Evolutionary conservation across 2,329 filamentous ascomycete genomes (phyloP).

Genomic region (Clarireedia sp.): DNA sequence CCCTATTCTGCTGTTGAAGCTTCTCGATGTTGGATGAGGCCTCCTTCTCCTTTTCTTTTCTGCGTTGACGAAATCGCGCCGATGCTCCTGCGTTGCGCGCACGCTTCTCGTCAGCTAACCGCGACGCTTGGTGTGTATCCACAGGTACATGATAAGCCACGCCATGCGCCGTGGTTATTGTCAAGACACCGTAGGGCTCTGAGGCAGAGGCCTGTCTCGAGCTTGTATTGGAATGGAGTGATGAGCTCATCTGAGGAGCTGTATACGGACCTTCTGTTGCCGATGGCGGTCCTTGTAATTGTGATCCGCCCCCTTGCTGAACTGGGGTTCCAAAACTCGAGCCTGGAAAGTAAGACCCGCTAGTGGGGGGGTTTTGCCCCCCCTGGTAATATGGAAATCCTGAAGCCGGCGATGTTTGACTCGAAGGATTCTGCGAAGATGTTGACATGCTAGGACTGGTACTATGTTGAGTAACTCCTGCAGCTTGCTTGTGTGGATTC

Average conservation of each 20-base stretch:
- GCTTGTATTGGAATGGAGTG: slow-evolving; percentile 24
- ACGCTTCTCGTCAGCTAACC: slow-evolving; percentile 76
- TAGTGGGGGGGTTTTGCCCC: slow-evolving; percentile 17
- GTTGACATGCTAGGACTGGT: slow-evolving; percentile 40
- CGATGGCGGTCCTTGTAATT: slow-evolving; percentile 25
- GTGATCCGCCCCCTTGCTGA: slow-evolving; percentile 26
- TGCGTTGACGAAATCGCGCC: slow-evolving; percentile 69
- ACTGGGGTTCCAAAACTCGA: slow-evolving; percentile 22
- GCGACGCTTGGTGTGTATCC: slow-evolving; percentile 74
- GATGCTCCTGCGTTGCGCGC: slow-evolving; percentile 80
- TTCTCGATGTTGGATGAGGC: slow-evolving; percentile 60
- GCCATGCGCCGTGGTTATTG: slow-evolving; percentile 41
- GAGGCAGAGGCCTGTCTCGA: slow-evolving; percentile 28
- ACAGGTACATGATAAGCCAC: slow-evolving; percentile 54
- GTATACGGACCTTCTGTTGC: slow-evolving; percentile 30
- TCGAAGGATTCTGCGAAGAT: slow-evolving; percentile 38
- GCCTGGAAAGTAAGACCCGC: slow-evolving; percentile 25
- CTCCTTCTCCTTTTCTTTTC: slow-evolving; percentile 75
- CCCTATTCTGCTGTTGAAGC: slow-evolving; percentile 62
- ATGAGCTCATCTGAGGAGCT: slow-evolving; percentile 24
- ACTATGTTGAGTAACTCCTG: slow-evolving; percentile 32
- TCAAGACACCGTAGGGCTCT: slow-evolving; percentile 29
- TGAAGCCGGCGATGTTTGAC: slow-evolving; percentile 32
- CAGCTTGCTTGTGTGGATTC: slow-evolving; percentile 31
- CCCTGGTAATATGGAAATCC: slow-evolving; percentile 20